phyloP scores from a whole-genome alignment of 495 filamentous ascomycete species.

The Trichoderma gamsii region DNA sequence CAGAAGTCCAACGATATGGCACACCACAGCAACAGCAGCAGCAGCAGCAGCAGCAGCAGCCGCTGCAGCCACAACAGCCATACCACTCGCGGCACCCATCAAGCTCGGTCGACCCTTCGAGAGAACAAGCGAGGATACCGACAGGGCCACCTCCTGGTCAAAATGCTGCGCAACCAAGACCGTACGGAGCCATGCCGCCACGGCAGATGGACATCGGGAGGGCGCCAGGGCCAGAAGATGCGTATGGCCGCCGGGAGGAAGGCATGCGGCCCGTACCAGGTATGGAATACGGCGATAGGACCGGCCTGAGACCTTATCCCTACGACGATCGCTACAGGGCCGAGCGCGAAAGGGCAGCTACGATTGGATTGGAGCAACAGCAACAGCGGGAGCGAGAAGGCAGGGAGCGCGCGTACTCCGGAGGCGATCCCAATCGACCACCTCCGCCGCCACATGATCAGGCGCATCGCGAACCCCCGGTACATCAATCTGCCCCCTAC shows the following conservation, averaged over 20 bases:
- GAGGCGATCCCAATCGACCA: slow-evolving; percentile 24
- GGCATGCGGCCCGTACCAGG: slow-evolving; percentile 22
- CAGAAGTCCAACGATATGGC: slow-evolving; percentile 49
- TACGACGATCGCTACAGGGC: slow-evolving; percentile 30
- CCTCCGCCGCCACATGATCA: slow-evolving; percentile 36
- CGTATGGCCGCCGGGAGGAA: slow-evolving; percentile 41
- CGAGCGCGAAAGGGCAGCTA: slow-evolving; percentile 33
- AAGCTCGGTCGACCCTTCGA: slow-evolving; percentile 34
- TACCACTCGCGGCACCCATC: slow-evolving; percentile 18
- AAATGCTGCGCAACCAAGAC: slow-evolving; percentile 44
- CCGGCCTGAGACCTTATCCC: slow-evolving; percentile 35
- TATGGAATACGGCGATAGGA: slow-evolving; percentile 44
- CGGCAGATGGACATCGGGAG: slow-evolving; percentile 35
- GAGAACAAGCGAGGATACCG: slow-evolving; percentile 36
- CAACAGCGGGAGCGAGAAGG: slow-evolving; percentile 30
- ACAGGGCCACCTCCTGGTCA: slow-evolving; percentile 35
- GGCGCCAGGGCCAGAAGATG: slow-evolving; percentile 30
- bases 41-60: slow-evolving; percentile 25
- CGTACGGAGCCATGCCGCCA: slow-evolving; percentile 38
- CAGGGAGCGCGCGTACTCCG: slow-evolving; percentile 36
- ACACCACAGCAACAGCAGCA: slow-evolving; percentile 45
- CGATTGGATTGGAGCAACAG: slow-evolving; percentile 27
- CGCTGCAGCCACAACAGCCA: slow-evolving; percentile 26
- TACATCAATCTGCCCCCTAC: slow-evolving; percentile 37
- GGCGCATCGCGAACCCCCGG: slow-evolving; percentile 36